Percentiles rank a stretch among this genome's conserved stretches.
phyloP scores from a whole-genome alignment of 805 yeast genomes.

The Zygosaccharomyces bisporus region DNA sequence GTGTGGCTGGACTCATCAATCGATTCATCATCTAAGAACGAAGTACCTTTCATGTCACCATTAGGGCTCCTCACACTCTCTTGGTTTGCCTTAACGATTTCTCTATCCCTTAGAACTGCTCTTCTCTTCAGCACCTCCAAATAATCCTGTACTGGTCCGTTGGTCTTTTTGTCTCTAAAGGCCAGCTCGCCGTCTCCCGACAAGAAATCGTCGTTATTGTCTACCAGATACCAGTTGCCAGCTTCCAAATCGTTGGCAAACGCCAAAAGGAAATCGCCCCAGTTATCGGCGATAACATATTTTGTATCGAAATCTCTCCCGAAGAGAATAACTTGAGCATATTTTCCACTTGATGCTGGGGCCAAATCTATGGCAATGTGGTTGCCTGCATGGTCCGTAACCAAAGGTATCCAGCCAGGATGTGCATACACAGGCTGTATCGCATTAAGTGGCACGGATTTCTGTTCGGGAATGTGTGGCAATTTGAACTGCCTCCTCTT shows the following conservation, averaged over 20 bases:
- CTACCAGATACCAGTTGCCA: constrained; percentile 73
- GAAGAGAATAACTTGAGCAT: constrained; percentile 89
- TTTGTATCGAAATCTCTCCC: constrained; percentile 94
- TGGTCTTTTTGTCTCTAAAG: constrained; percentile 56
- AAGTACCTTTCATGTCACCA: not conserved
- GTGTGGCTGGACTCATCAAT: constrained; percentile 9
- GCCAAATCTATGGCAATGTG: constrained; percentile 87
- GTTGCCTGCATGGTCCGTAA: constrained; percentile 86
- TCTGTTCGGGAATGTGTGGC: constrained; percentile 49
- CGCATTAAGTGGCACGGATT: constrained; percentile 72
- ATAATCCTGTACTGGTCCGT: constrained; percentile 44
- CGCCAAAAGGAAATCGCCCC: constrained; percentile 81
- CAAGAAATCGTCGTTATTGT: constrained; percentile 60
- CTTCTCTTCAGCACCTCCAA: constrained; percentile 40
- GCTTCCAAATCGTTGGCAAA: constrained; percentile 85
- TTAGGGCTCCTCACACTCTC: not conserved
- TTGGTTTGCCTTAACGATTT: constrained; percentile 8
- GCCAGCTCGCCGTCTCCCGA: constrained; percentile 73
- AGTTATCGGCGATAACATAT: constrained; percentile 77
- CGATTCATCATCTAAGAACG: constrained; percentile 3
- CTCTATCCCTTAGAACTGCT: constrained; percentile 23
- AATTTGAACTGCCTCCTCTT: constrained; percentile 37
- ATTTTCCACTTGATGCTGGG: constrained; percentile 70
- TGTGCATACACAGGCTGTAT: constrained; percentile 80
- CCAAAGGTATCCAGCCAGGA: constrained; percentile 86